Evolutionary conservation across 441 rosid species (phyloP), one percentile per base, ranked within the genome.

Genomic region (Populus hybrid): DNA sequence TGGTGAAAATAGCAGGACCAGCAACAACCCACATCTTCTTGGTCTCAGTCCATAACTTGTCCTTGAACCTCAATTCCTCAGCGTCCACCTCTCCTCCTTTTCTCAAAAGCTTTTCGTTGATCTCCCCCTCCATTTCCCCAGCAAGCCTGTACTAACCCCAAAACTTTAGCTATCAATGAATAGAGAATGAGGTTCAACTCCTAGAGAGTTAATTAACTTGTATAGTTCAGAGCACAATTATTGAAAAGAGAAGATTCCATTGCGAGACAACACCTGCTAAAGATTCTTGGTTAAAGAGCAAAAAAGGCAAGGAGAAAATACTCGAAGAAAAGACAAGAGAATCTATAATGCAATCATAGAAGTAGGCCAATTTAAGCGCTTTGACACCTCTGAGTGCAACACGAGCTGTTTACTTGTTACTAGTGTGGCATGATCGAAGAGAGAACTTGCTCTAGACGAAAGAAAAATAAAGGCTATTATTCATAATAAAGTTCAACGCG

Each of bases 11-110:
- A 11, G 97, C 97, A 30, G 97, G 98, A 1, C 79, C 97, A 10
- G 97, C 97, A 1, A 93, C 88, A 23, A 80, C 61, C 98, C 98
- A 93, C 76, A 90, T 77, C 87, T 84, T 90, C 86, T 89, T 93
- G 5, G 63, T 71, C 79, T 93, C 98, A 0, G 0, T 64, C 94
- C 92, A 90, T 76, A 88, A 9, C 79, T 79, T 86, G 6, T 83
- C 81, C 65, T 21, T 84, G 18, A 88, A 80, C 9, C 42, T 42
- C 8, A 82, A 74, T 35, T 79, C 84, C 40, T 77, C 86, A 11
- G 64, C 78, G 5, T 71, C 81, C 23, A 1, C 59, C 5, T 75
- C 72, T 24, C 46, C 85, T n/a, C 23, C 18, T 53, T 36, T 23
- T 32, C 18, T 61, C 71, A 91, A 73, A 12, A 91, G 85, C 70